Conservation (phyloP, 2,329 filamentous ascomycete genomes). For the Aspergillus ochraceus region DNA sequence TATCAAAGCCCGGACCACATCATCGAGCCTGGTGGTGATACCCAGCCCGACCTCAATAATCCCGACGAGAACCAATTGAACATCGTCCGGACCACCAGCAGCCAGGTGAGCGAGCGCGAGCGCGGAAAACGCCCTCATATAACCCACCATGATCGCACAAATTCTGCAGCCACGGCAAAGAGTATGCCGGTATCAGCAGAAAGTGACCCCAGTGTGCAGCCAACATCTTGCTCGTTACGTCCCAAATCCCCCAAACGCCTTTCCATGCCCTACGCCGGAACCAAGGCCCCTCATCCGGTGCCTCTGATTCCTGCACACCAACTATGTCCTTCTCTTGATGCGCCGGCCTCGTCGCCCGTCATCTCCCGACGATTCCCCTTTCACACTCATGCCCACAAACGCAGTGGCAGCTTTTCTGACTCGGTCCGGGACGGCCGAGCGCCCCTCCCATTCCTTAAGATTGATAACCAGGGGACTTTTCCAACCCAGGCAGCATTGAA, state of each 20-base stretch:
- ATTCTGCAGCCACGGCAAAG: conserved; percentile 35
- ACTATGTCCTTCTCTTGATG: conserved; percentile 28
- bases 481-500: conserved; percentile 65
- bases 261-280: conserved; percentile 32
- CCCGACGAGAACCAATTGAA: conserved; percentile 17
- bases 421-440: conserved; percentile 70
- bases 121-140: conserved; percentile 13
- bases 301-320: conserved; percentile 36
- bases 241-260: conserved; percentile 45
- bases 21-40: conserved; percentile 70
- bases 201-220: conserved; percentile 56
- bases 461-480: conserved; percentile 40
- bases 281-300: conserved; percentile 43
- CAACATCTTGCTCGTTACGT: conserved; percentile 61
- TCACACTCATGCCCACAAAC: conserved; percentile 65
- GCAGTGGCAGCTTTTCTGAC: conserved; percentile 84
- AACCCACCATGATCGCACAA: conserved; percentile 34
- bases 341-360: conserved; percentile 31
- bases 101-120: background rate
- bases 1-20: conserved; percentile 63
- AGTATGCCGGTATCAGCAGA: conserved; percentile 38
- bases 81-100: conserved; percentile 16
- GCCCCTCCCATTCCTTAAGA: conserved; percentile 51
- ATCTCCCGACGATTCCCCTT: conserved; percentile 48
- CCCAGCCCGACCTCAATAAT: conserved; percentile 32